These are phyloP conservation scores for Acanthamoeba sp. DNA, from an alignment of 208 protist species.

Conservation along the genomic window DNA sequence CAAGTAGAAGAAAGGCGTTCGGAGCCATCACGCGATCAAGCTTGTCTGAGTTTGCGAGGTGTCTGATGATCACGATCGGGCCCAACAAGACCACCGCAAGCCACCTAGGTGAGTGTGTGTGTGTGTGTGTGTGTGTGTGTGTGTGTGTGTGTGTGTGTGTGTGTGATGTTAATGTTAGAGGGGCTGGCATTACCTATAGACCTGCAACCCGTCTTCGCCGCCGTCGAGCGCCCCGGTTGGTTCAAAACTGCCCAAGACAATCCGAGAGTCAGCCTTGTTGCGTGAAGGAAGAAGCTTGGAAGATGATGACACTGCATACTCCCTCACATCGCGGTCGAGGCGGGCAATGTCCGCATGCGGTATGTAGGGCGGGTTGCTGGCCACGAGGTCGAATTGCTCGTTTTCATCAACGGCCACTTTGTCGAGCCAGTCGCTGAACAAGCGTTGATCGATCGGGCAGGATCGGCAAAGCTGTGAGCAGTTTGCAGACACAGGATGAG, in stretches of 20 bases:
- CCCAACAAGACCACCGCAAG: background rate
- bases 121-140: no score
- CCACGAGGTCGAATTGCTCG: constrained; percentile 8
- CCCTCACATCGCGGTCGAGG: background rate
- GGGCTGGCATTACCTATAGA: constrained; percentile 16
- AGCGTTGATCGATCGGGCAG: no score
- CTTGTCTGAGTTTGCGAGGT: background rate
- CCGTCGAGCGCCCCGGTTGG: constrained; percentile 36
- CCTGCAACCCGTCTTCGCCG: constrained; percentile 32
- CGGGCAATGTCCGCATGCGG: background rate
- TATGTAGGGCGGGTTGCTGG: constrained; percentile 64
- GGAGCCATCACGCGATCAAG: background rate
- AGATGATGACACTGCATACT: background rate
- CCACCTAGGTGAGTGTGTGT: no score
- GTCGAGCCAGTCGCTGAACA: constrained; percentile 40
- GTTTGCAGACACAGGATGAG: background rate
- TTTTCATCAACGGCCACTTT: background rate
- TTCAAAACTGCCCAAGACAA: constrained; percentile 17
- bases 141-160: no score
- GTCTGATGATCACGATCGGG: background rate
- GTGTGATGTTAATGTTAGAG: no score
- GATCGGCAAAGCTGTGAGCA: background rate
- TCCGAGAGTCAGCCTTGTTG: background rate
- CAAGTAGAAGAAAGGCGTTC: constrained; percentile 2
- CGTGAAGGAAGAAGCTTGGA: background rate